Evolutionary conservation across 148 eudicot species (phyloP).

Genomic region (Rhododendron simsii): DNA sequence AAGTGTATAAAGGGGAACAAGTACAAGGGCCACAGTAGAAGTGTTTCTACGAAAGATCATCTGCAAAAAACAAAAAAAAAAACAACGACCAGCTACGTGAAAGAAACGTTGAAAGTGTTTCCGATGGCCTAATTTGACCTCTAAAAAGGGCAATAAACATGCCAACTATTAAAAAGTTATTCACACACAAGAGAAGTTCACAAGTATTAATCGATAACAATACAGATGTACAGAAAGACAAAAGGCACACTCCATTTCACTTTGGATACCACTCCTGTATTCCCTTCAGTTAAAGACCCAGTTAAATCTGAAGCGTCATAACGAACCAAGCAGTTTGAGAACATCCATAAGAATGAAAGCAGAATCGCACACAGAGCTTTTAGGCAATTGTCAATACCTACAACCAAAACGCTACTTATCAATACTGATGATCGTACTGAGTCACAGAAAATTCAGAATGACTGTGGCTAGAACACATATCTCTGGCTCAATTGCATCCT

Average conservation of each 20-base stretch:
- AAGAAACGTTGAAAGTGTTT: not conserved
- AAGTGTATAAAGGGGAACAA: not conserved
- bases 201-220: not conserved
- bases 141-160: not conserved
- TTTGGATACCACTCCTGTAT: not conserved
- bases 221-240: not conserved
- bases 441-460: not conserved
- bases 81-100: not conserved
- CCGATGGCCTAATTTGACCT: not conserved
- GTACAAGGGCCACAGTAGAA: not conserved
- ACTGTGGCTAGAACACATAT: conserved; percentile 27
- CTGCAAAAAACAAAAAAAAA: not conserved
- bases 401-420: not conserved
- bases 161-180: not conserved
- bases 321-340: not conserved
- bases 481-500: conserved; percentile 76
- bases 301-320: not conserved
- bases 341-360: not conserved
- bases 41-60: not conserved
- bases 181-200: not conserved
- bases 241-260: not conserved
- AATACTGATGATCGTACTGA: not conserved
- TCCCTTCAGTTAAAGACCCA: not conserved
- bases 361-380: not conserved
- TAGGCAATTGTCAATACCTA: too few relatives aligned